phyloP scores from a whole-genome alignment of 176 grass and related monocot species.

The Microstegium vimineum region DNA sequence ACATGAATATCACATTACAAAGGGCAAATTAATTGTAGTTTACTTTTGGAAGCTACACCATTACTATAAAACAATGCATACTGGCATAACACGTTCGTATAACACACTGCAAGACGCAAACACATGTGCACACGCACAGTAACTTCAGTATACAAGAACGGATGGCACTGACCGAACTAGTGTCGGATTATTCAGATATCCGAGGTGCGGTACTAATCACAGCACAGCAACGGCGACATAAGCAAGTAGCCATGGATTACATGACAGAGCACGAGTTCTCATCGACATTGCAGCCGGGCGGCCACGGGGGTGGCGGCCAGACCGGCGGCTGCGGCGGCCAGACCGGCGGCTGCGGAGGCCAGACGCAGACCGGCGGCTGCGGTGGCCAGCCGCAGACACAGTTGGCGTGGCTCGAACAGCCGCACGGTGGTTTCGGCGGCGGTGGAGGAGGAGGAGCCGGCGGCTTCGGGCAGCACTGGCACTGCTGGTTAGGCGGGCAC shows the following conservation, averaged over 20 bases:
- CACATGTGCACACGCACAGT: too few relatives aligned
- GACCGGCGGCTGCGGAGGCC: too few relatives aligned
- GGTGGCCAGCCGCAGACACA: too few relatives aligned
- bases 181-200: neutral
- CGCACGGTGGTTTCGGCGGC: neutral
- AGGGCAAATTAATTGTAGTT: too few relatives aligned
- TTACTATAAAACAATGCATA: too few relatives aligned
- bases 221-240: neutral
- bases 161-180: neutral
- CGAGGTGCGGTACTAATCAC: neutral
- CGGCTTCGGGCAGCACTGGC: neutral
- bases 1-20: too few relatives aligned
- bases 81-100: neutral
- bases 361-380: too few relatives aligned
- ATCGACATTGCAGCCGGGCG: neutral
- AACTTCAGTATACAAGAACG: too few relatives aligned
- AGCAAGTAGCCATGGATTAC: neutral
- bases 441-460: too few relatives aligned
- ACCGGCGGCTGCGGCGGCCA: neutral
- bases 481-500: neutral
- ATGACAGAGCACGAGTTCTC: neutral
- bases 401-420: too few relatives aligned
- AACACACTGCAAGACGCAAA: too few relatives aligned
- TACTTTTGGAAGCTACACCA: too few relatives aligned
- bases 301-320: conserved; percentile 3